phyloP scores from a whole-genome alignment of 2,329 filamentous ascomycete genomes.

The Xylariaceae sp. region DNA sequence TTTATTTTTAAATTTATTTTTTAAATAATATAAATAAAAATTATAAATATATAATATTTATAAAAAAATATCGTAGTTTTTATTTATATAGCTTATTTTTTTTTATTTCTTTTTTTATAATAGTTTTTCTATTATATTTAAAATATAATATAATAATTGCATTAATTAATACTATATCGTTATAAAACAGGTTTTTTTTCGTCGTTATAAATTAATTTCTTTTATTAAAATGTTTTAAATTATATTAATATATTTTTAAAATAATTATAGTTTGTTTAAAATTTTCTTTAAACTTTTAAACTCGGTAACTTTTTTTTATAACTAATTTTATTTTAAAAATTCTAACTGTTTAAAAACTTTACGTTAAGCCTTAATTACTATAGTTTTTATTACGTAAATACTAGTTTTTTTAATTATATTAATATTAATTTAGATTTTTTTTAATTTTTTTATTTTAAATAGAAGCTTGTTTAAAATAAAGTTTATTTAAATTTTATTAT shows the following conservation, averaged over 20 bases:
- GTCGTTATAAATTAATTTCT: neutral
- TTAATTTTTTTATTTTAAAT: neutral
- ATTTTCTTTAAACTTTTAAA: neutral
- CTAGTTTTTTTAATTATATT: neutral
- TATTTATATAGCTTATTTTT: neutral
- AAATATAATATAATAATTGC: neutral
- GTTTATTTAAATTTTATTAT: neutral
- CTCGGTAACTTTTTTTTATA: too few species aligned
- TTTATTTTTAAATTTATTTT: neutral
- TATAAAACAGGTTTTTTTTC: neutral
- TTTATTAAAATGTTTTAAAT: too few species aligned
- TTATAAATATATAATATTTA: neutral
- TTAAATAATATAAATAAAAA: neutral
- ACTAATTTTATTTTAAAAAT: too few species aligned
- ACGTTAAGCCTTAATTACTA: too few species aligned
- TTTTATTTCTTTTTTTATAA: neutral
- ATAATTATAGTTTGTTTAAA: neutral
- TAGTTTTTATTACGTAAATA: too few species aligned
- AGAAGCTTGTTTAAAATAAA: neutral
- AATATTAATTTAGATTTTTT: too few species aligned
- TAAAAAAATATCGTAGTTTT: constrained; percentile 1
- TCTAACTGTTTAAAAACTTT: too few species aligned
- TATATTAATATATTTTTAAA: neutral
- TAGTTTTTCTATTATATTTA: neutral
- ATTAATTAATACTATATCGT: neutral